phyloP scores from a whole-genome alignment of 2,329 filamentous ascomycete genomes.

The Microdochium trichocladiopsis region DNA sequence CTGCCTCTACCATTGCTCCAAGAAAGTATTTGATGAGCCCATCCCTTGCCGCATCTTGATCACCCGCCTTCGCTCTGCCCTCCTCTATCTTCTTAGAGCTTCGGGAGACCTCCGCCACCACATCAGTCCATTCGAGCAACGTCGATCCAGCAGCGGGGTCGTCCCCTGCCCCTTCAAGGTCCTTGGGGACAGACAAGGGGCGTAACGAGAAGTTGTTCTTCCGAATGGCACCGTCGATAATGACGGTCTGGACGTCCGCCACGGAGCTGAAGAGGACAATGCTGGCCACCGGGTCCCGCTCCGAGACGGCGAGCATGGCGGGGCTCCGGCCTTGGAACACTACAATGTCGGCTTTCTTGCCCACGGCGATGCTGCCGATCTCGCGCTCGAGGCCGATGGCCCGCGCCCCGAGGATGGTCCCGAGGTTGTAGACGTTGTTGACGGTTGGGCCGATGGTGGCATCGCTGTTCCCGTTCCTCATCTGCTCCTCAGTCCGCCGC shows the following conservation, averaged over 20 bases:
- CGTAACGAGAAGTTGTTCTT: constrained; percentile 11
- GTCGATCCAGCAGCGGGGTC: not conserved
- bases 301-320: constrained; percentile 7
- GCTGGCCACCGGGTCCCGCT: constrained; percentile 7
- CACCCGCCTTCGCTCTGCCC: constrained; percentile 11
- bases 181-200: constrained; percentile 2
- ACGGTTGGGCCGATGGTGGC: constrained; percentile 21
- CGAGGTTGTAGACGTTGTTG: constrained; percentile 39
- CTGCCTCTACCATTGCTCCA: not conserved
- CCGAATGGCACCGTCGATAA: constrained; percentile 6
- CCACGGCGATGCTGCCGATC: constrained; percentile 35
- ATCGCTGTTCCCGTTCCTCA: constrained; percentile 9
- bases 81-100: constrained; percentile 1
- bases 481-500: constrained; percentile 1
- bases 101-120: constrained; percentile 3
- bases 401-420: constrained; percentile 34
- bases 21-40: not conserved
- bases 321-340: constrained; percentile 28
- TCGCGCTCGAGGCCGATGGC: constrained; percentile 30
- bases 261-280: constrained; percentile 8
- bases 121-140: constrained; percentile 4
- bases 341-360: constrained; percentile 39
- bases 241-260: constrained; percentile 7
- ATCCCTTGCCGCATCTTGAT: not conserved
- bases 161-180: not conserved